Conservation (phyloP, 176 grass and related monocot genomes). For the Calamus simplicifolius region DNA sequence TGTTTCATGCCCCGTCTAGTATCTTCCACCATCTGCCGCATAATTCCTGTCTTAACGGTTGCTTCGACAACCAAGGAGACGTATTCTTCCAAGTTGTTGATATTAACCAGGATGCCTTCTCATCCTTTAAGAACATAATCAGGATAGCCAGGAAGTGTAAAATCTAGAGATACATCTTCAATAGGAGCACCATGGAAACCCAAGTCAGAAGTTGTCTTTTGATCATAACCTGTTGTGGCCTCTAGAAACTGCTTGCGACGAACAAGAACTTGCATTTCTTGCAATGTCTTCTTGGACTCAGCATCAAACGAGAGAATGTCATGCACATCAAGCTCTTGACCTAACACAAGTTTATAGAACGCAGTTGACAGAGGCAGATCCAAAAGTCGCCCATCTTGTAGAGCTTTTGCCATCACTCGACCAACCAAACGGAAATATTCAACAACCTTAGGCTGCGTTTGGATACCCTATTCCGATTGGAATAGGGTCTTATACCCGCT, state of each 20-base stretch:
- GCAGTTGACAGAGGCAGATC: slow-evolving; percentile 70
- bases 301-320: slow-evolving; percentile 76
- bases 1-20: too few species aligned
- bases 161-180: slow-evolving; percentile 72
- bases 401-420: slow-evolving; percentile 68
- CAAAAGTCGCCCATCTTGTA: slow-evolving; percentile 87
- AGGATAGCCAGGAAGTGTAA: slow-evolving; percentile 86
- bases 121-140: slow-evolving; percentile 66
- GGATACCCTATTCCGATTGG: too few species aligned
- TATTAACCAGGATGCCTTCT: slow-evolving; percentile 44
- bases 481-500: too few species aligned
- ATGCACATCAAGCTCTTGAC: slow-evolving; percentile 80
- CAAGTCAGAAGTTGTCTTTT: slow-evolving; percentile 36
- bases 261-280: slow-evolving; percentile 76
- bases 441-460: too few species aligned
- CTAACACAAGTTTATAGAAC: slow-evolving; percentile 80
- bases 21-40: slow-evolving; percentile 54
- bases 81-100: slow-evolving; percentile 79
- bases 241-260: slow-evolving; percentile 40
- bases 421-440: slow-evolving; percentile 80
- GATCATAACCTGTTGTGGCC: slow-evolving; percentile 21
- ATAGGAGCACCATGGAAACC: slow-evolving; percentile 48
- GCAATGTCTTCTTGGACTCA: slow-evolving; percentile 62
- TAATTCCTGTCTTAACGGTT: slow-evolving; percentile 61
- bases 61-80: slow-evolving; percentile 72